Conservation (phyloP, 2,329 filamentous ascomycete species). For the Penicillium paneum region DNA sequence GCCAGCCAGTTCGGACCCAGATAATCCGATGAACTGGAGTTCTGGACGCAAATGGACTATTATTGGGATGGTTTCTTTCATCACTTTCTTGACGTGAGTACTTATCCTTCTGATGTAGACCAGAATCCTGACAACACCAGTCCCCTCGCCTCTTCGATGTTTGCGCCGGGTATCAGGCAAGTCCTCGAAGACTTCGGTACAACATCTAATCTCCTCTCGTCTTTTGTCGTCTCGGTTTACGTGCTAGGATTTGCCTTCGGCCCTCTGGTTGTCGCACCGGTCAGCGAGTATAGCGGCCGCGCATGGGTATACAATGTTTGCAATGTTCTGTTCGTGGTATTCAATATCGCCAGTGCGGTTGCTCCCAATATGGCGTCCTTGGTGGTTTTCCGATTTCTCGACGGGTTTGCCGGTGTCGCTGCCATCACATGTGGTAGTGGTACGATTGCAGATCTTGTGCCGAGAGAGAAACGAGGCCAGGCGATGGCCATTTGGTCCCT, state of each 20-base stretch:
- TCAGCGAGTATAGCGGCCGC: not conserved
- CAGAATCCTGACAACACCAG: conserved; percentile 2
- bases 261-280: not conserved
- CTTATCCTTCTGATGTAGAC: not conserved
- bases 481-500: conserved; percentile 50
- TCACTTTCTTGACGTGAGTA: conserved; percentile 19
- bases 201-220: conserved; percentile 39
- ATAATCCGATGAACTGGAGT: conserved; percentile 20
- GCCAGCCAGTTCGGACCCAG: conserved; percentile 5
- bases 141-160: conserved; percentile 40
- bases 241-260: not conserved
- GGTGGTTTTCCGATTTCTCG: conserved; percentile 52
- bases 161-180: conserved; percentile 36
- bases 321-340: not conserved
- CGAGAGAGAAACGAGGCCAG: conserved; percentile 47
- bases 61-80: conserved; percentile 18
- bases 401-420: conserved; percentile 45
- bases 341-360: conserved; percentile 30
- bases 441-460: conserved; percentile 52
- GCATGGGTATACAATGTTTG: not conserved
- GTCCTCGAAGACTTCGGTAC: conserved; percentile 44
- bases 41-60: conserved; percentile 15
- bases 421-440: conserved; percentile 53
- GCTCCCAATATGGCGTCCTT: conserved; percentile 52
- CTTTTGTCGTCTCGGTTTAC: not conserved